Evolutionary conservation across 139 green algal species (phyloP), one percentile per base, ranked within the genome.

Genomic region (Tetradesmus obliquus): DNA sequence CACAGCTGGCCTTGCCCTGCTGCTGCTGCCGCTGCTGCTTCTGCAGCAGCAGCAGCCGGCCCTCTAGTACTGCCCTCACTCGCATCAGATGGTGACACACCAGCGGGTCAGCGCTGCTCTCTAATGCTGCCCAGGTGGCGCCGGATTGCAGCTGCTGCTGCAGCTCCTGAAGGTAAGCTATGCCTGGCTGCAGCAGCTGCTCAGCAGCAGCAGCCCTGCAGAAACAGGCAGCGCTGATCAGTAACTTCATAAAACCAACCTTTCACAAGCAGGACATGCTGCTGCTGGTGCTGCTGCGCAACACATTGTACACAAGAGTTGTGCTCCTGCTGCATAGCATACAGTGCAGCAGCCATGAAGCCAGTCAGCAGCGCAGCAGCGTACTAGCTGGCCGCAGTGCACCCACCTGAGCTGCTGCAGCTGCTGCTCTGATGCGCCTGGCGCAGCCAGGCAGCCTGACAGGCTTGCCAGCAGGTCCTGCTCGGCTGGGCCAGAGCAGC

Each of bases 361-460:
- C n/a, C 7, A 4, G 19, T 19, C 15, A 71, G 8, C 66, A 76
- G 17, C 17, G n/a, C 12, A 17, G 3, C 15, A 76, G 15, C 57
- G n/a, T 76, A 19, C 66, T 76, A 76, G 66, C 66, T 76, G n/a
- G 66, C 66, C n/a, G 66, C 17, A 8, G 66, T 76, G 15, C 15
- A n/a, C 66, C 66, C 53, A 90, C 86, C 86, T 90, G 20, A 90
- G 86, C 53, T 90, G 20, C 53, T 90, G 86, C 55, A 84, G 71
- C 53, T 90, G 53, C 19, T 84, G 71, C 19, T 84, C 55, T 19
- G 53, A 7, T 20, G 76, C 53, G 13, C 86, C 86, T 32, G 71
- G 20, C 57, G 86, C 86, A 6, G 86, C 86, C 19, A 90, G 71
- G 71, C 71, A 83, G 20, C 13, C 71, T 55, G 86, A 57, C 51